phyloP scores from a whole-genome alignment of 495 filamentous ascomycete species.

The Daldinia grandis region DNA sequence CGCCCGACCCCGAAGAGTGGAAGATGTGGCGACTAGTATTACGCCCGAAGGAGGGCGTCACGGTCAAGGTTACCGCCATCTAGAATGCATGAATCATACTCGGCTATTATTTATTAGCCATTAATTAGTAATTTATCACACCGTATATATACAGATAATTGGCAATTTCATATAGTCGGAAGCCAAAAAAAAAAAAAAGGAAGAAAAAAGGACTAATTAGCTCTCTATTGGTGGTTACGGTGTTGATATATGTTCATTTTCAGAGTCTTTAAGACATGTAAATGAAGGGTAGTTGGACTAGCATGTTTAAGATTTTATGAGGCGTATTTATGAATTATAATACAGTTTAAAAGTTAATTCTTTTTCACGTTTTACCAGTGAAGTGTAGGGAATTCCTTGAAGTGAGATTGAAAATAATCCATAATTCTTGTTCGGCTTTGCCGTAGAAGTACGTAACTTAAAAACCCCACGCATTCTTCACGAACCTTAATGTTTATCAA shows the following conservation, averaged over 20 bases:
- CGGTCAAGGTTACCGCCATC: constrained; percentile 50
- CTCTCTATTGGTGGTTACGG: neutral
- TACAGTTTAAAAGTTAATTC: neutral
- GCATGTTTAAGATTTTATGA: neutral
- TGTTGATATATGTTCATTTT: neutral
- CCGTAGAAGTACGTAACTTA: no score
- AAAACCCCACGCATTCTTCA: no score
- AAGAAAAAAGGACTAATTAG: neutral
- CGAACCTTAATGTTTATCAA: no score
- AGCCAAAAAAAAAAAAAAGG: neutral
- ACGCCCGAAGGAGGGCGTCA: constrained; percentile 59
- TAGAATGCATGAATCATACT: neutral
- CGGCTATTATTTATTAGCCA: neutral
- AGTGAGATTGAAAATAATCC: neutral
- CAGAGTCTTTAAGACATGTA: neutral
- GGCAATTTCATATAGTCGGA: no score
- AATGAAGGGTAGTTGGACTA: neutral
- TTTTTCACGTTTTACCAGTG: neutral
- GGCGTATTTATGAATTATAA: neutral
- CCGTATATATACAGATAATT: constrained; percentile 5
- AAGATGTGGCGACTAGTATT: constrained; percentile 65
- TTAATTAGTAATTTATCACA: constrained; percentile 9
- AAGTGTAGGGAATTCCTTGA: neutral
- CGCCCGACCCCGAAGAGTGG: constrained; percentile 58
- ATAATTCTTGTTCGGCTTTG: no score